A percentile compares a stretch with the other conserved stretches of the same genome.
Evolutionary conservation across 2,329 filamentous ascomycete genomes (phyloP).

Genomic region (Trichoderma simmonsii): DNA sequence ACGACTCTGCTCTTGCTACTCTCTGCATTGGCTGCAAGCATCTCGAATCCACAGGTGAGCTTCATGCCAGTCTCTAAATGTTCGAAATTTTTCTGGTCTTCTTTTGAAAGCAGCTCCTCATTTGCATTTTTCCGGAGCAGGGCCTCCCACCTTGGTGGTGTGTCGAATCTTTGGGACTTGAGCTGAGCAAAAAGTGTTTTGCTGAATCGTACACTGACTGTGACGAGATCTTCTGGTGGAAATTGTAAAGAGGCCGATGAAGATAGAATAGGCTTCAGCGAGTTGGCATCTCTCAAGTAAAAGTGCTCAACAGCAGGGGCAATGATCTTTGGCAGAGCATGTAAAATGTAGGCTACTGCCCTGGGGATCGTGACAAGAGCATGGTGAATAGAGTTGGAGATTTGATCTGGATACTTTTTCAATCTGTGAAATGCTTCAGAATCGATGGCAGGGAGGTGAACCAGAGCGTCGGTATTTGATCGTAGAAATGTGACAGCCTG

Average conservation of each 20-base stretch:
- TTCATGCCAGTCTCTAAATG: conserved; percentile 80
- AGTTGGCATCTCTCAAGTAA: conserved; percentile 80
- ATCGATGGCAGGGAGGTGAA: conserved; percentile 73
- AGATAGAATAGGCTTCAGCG: conserved; percentile 65
- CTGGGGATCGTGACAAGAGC: conserved; percentile 72
- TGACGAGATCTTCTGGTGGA: conserved; percentile 74
- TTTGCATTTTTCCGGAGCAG: conserved; percentile 24
- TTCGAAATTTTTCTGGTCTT: conserved; percentile 22
- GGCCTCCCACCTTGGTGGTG: conserved; percentile 53
- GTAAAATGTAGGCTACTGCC: conserved; percentile 75
- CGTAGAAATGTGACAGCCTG: conserved; percentile 63
- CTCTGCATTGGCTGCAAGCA: conserved; percentile 67
- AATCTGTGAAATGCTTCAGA: conserved; percentile 88
- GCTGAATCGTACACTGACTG: conserved; percentile 76
- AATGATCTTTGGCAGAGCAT: conserved; percentile 70
- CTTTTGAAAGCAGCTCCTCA: conserved; percentile 16
- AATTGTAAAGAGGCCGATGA: conserved; percentile 58
- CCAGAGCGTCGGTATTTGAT: conserved; percentile 53
- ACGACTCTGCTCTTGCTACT: conserved; percentile 66
- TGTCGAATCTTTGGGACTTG: conserved; percentile 76
- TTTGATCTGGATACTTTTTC: conserved; percentile 76
- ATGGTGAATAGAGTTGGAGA: conserved; percentile 72
- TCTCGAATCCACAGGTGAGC: conserved; percentile 84
- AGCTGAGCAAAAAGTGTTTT: conserved; percentile 89
- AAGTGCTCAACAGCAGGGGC: conserved; percentile 86